Conservation (phyloP, 805 yeast genomes). For the Starmera dryadoides region DNA sequence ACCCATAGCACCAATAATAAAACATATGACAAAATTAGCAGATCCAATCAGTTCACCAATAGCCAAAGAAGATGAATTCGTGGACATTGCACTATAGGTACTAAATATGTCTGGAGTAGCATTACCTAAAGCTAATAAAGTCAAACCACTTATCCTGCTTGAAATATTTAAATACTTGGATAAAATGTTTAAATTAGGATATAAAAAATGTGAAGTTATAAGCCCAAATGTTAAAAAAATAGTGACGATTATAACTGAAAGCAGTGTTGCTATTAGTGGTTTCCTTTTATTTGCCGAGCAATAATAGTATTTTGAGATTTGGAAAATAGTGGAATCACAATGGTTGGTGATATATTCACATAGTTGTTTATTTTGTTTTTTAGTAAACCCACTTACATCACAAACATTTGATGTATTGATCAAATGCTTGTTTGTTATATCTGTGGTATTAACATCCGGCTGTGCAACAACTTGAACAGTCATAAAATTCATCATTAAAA, state of each 20-base stretch:
- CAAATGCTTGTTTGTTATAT: background rate
- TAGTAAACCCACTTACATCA: background rate
- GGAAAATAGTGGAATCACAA: slow-evolving; percentile 2
- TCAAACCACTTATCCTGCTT: slow-evolving; percentile 78
- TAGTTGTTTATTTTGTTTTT: background rate
- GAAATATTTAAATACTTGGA: slow-evolving; percentile 57
- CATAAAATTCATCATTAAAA: too few relatives aligned
- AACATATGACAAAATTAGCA: slow-evolving; percentile 71
- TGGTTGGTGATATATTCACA: slow-evolving; percentile 3
- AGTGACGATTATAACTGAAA: slow-evolving; percentile 13
- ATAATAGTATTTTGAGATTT: slow-evolving; percentile 3
- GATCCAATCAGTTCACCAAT: slow-evolving; percentile 91
- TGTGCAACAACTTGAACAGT: too few relatives aligned
- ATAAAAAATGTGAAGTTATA: slow-evolving; percentile 74
- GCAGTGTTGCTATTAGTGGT: background rate
- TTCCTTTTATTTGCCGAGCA: background rate
- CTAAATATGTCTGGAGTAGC: slow-evolving; percentile 87
- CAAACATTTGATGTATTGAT: background rate
- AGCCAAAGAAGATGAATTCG: slow-evolving; percentile 71
- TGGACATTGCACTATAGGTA: slow-evolving; percentile 73
- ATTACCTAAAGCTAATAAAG: slow-evolving; percentile 84
- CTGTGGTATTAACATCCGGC: background rate
- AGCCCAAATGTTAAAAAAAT: slow-evolving; percentile 63
- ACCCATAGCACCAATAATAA: slow-evolving; percentile 76
- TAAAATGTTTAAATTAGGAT: slow-evolving; percentile 69